A percentile compares a stretch with the other conserved stretches of the same genome.
Evolutionary conservation across 768 basidiomycete species (phyloP).

Genomic region (Boletus tomentosulus): DNA sequence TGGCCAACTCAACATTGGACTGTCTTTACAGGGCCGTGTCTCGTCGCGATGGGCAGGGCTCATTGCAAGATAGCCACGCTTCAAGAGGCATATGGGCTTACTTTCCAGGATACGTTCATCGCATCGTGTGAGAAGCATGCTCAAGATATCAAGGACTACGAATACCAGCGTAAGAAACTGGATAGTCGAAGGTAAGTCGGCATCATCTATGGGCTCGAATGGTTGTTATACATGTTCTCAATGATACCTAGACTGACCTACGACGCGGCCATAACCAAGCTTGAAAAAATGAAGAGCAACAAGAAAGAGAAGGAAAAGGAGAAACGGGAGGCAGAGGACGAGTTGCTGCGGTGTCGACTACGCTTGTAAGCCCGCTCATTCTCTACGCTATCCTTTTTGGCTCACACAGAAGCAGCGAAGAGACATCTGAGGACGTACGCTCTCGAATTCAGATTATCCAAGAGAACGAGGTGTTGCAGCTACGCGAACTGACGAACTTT

Average conservation of each 20-base stretch:
- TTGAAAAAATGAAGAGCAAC: constrained; percentile 57
- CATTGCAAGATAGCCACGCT: constrained; percentile 82
- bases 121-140: constrained; percentile 58
- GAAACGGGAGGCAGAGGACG: constrained; percentile 73
- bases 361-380: constrained; percentile 58
- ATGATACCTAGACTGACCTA: constrained; percentile 54
- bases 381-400: background rate
- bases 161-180: constrained; percentile 75
- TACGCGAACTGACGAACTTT: constrained; percentile 65
- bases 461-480: constrained; percentile 69
- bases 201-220: background rate
- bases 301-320: constrained; percentile 86
- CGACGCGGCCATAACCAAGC: constrained; percentile 70
- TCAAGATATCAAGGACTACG: constrained; percentile 82
- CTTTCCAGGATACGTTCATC: constrained; percentile 72
- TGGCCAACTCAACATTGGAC: background rate
- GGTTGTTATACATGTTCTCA: background rate
- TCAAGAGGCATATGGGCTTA: constrained; percentile 76
- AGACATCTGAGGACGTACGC: constrained; percentile 81
- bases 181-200: constrained; percentile 70
- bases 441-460: constrained; percentile 75
- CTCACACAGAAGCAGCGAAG: constrained; percentile 53
- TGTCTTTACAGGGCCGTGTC: constrained; percentile 51
- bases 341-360: constrained; percentile 62
- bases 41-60: constrained; percentile 74